These are phyloP conservation scores for Nothopassalora personata DNA, from an alignment of 2,329 filamentous ascomycete genomes.

Conservation along the genomic window DNA sequence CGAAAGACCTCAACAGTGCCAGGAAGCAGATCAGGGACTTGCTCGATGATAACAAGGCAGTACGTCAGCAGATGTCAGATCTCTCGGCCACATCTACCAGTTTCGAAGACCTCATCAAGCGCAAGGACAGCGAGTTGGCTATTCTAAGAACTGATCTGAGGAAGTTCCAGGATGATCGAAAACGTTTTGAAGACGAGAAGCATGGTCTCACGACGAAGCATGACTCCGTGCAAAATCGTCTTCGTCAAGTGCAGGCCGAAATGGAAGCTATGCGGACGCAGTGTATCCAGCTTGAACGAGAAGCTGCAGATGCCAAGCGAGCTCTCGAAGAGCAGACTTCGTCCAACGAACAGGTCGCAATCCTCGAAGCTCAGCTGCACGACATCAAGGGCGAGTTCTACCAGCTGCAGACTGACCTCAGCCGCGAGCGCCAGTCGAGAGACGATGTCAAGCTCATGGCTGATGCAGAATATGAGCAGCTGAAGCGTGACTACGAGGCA, in stretches of 20 bases:
- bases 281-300: constrained; percentile 76
- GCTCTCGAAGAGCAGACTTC: constrained; percentile 83
- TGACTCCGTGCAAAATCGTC: constrained; percentile 67
- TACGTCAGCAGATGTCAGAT: constrained; percentile 79
- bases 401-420: constrained; percentile 79
- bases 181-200: constrained; percentile 73
- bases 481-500: constrained; percentile 78
- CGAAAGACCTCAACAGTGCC: constrained; percentile 71
- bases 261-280: constrained; percentile 80
- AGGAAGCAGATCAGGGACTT: constrained; percentile 73
- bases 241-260: constrained; percentile 83
- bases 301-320: constrained; percentile 80
- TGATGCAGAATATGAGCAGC: constrained; percentile 76
- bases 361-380: constrained; percentile 81
- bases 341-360: constrained; percentile 80
- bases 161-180: constrained; percentile 74
- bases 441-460: constrained; percentile 88
- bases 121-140: constrained; percentile 88
- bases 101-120: constrained; percentile 87
- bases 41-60: constrained; percentile 70
- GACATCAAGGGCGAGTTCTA: constrained; percentile 83
- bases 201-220: constrained; percentile 66
- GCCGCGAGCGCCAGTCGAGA: constrained; percentile 83
- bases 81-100: constrained; percentile 87
- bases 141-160: constrained; percentile 80